These are phyloP conservation scores for Epicoccum sorghinum DNA, from an alignment of 2,329 filamentous ascomycete genomes.

Conservation along the genomic window DNA sequence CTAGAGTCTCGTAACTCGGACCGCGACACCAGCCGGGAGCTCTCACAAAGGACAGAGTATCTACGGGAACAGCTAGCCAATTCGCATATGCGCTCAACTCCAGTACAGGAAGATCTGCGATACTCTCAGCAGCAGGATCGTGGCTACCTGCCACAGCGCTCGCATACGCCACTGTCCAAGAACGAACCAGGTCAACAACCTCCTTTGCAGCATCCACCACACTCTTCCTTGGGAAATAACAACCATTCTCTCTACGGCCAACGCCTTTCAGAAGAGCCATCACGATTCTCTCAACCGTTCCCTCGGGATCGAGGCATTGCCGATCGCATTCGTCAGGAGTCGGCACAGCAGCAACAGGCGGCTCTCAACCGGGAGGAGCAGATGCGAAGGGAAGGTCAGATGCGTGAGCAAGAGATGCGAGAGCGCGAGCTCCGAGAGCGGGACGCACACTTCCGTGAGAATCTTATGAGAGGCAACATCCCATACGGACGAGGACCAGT, in stretches of 20 bases:
- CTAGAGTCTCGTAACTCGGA: slow-evolving; percentile 39
- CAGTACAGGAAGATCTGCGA: slow-evolving; percentile 36
- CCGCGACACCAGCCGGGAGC: slow-evolving; percentile 42
- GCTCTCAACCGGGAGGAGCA: slow-evolving; percentile 33
- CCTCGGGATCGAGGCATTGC: slow-evolving; percentile 32
- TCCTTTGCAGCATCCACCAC: slow-evolving; percentile 40
- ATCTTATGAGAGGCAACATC: slow-evolving; percentile 25
- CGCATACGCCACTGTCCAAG: slow-evolving; percentile 43
- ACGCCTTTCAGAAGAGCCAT: slow-evolving; percentile 35
- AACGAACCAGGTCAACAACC: slow-evolving; percentile 36
- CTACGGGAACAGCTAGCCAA: slow-evolving; percentile 40
- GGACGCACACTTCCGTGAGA: slow-evolving; percentile 29
- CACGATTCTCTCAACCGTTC: slow-evolving; percentile 32
- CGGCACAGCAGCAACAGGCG: slow-evolving; percentile 34
- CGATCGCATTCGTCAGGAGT: slow-evolving; percentile 41
- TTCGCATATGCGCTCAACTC: slow-evolving; percentile 26
- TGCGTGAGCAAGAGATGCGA: slow-evolving; percentile 30
- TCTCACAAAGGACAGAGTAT: slow-evolving; percentile 38
- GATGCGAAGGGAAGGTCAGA: slow-evolving; percentile 26
- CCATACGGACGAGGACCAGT: slow-evolving; percentile 21
- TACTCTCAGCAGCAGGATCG: slow-evolving; percentile 39
- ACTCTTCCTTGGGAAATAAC: slow-evolving; percentile 36
- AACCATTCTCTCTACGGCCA: slow-evolving; percentile 36
- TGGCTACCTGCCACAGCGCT: slow-evolving; percentile 35
- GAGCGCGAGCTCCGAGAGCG: slow-evolving; percentile 29